Conservation (phyloP, 208 protist genomes). For the Trypanosoma grayi region DNA sequence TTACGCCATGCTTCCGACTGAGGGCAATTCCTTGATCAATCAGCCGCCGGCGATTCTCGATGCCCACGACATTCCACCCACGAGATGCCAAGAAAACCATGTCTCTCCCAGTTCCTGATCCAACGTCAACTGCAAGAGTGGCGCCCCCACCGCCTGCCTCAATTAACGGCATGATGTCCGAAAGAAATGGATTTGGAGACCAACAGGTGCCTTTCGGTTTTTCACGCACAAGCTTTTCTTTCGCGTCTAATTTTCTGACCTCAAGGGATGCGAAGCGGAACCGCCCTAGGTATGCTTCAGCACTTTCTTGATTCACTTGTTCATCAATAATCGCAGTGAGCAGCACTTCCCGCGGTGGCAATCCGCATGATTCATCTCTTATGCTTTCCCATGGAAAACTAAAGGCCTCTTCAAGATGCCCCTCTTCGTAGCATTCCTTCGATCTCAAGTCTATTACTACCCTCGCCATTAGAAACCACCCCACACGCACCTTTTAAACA, state of each 20-base stretch:
- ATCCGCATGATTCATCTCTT: slow-evolving; percentile 12
- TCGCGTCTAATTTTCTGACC: not conserved
- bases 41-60: slow-evolving; percentile 38
- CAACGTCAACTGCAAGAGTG: slow-evolving; percentile 35
- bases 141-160: slow-evolving; percentile 16
- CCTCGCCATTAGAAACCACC: slow-evolving; percentile 2
- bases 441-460: slow-evolving; percentile 18
- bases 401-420: slow-evolving; percentile 24
- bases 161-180: slow-evolving; percentile 8
- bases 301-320: not conserved
- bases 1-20: slow-evolving; percentile 1
- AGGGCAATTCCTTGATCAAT: slow-evolving; percentile 21
- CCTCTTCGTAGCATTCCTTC: slow-evolving; percentile 7
- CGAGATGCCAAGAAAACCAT: slow-evolving; percentile 37
- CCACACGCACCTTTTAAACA: not conserved
- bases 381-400: slow-evolving; percentile 28
- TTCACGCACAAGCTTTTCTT: not conserved
- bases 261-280: slow-evolving; percentile 10
- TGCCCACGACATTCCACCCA: slow-evolving; percentile 46
- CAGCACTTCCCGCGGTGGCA: slow-evolving; percentile 17
- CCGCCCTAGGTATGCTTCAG: slow-evolving; percentile 11
- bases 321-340: slow-evolving; percentile 24
- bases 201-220: slow-evolving; percentile 25
- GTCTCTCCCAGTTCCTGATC: slow-evolving; percentile 41
- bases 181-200: slow-evolving; percentile 38